Evolutionary conservation across 495 filamentous ascomycete species (phyloP), one percentile per base, ranked within the genome.

Genomic region (Aspergillus sclerotioniger): DNA sequence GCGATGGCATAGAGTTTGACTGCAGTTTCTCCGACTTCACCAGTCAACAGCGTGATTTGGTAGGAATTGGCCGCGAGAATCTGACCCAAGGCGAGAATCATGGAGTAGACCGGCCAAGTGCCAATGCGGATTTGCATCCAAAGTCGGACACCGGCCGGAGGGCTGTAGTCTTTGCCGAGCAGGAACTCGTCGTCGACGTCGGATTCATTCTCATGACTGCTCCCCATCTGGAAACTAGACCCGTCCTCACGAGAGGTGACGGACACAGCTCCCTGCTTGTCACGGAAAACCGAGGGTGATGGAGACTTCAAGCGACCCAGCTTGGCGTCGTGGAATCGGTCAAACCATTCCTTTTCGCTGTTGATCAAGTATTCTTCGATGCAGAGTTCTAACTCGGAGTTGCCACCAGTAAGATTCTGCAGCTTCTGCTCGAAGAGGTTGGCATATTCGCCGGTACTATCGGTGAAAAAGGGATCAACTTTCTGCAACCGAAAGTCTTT

Each of bases 101-200:
- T 75, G 4, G 85, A 81, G 71, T 91, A 91, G n/a, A 90, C 58
- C 0, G 88, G 88, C 88, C 88, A 91, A 60, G 88, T 83, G 12
- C 72, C 74, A 41, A 76, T 68, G 20, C 74, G 75, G 58, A 79
- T 62, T 51, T 77, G 71, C 66, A 76, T 74, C 61, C 73, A 68
- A 31, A 79, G 83, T 62, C 80, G 82, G 21, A 91, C 51, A 0
- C 88, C 86, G 0, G 78, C 85, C 3, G 88, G 88, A 25, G 87
- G 83, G 33, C 82, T 72, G 71, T 89, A 90, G 57, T 83, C 77
- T 13, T 79, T 75, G 12, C 85, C 84, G 12, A 90, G 76, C 51
- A 85, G 65, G 68, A 89, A 90, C 60, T 88, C 81, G 47, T 79
- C 75, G 0, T 61, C 53, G 63, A 51, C 66, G 62, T 29, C 58